Evolutionary conservation across 2,329 filamentous ascomycete genomes (phyloP), one percentile per base, ranked within the genome.

Genomic region (Xylaria digitata): DNA sequence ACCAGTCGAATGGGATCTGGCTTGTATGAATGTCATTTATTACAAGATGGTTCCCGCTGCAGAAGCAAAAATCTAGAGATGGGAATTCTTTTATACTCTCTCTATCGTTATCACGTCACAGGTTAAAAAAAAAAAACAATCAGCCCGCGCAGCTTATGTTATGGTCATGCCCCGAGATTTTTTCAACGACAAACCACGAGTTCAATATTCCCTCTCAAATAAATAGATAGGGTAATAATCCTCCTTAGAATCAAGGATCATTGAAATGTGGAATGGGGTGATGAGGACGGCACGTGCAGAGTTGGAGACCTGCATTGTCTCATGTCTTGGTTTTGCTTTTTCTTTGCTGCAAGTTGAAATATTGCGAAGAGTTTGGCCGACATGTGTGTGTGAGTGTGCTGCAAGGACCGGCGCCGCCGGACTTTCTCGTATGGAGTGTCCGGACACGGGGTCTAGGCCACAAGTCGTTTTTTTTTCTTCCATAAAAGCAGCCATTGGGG

Each of bases 341-440:
- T 6, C 26, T 26, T 26, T 34, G 59, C 30, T 30, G 59, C 21
- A 55, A n/a, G 26, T 26, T n/a, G 15, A 11, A 19, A 32, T 37
- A n/a, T 23, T 46, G 4, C 30, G 40, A n/a, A 42, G 42, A 21
- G 52, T 62, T 26, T 50, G 43, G 21, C 30, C 52, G 30, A 49
- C 37, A 53, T 54, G 59, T 48, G 50, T 19, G 59, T 37, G 26
- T 50, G 48, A 13, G 17, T 61, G 57, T 37, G 34, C 58, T 53
- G 46, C 49, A 53, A 46, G 40, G 30, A 37, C 42, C 43, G 59
- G 61, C 45, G 43, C 45, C 26, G 53, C 53, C 61, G 53, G 61
- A 63, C 46, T 54, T 15, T 45, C 34, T 23, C 42, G 53, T 57
- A 11, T 55, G 37, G 37, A 58, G 52, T 63, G 61, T 58, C 61